These are phyloP conservation scores for Berkeleyomyces basicola DNA, from an alignment of 2,329 filamentous ascomycete species.

Conservation along the genomic window DNA sequence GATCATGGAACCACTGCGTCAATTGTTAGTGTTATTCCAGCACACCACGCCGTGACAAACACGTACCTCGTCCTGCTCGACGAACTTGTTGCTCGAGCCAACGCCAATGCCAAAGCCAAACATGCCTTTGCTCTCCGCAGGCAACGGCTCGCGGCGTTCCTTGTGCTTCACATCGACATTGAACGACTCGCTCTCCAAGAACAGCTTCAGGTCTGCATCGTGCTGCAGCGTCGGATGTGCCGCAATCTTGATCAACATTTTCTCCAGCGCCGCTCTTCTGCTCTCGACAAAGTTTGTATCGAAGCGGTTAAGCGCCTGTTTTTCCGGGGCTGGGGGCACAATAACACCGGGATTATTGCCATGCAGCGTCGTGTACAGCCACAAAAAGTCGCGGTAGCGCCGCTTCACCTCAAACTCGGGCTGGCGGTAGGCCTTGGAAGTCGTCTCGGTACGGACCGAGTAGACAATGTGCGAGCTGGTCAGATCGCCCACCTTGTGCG, in stretches of 20 bases:
- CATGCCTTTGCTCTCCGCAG: slow-evolving; percentile 85
- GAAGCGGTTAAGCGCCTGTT: slow-evolving; percentile 91
- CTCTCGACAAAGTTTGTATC: slow-evolving; percentile 95
- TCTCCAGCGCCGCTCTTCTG: slow-evolving; percentile 75
- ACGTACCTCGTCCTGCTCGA: slow-evolving; percentile 89
- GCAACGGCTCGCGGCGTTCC: slow-evolving; percentile 71
- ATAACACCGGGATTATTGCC: slow-evolving; percentile 90
- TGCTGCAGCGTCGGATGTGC: slow-evolving; percentile 81
- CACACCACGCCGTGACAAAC: not conserved
- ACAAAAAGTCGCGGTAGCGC: slow-evolving; percentile 90
- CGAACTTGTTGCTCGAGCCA: slow-evolving; percentile 69
- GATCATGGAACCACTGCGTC: slow-evolving; percentile 85
- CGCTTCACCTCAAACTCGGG: slow-evolving; percentile 86
- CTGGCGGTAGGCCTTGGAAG: slow-evolving; percentile 88
- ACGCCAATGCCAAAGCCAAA: slow-evolving; percentile 62
- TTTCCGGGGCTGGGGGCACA: slow-evolving; percentile 89
- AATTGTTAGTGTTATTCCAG: slow-evolving; percentile 12
- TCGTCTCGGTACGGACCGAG: slow-evolving; percentile 83
- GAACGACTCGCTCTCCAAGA: slow-evolving; percentile 90
- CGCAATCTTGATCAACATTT: slow-evolving; percentile 95
- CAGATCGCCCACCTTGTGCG: slow-evolving; percentile 92
- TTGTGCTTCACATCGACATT: slow-evolving; percentile 97
- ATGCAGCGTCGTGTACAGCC: slow-evolving; percentile 91
- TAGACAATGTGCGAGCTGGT: slow-evolving; percentile 98
- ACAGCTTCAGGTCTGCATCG: slow-evolving; percentile 86